A percentile compares a stretch with the other conserved stretches of the same genome.
Conservation (phyloP, 2,329 filamentous ascomycete species). For the Alternaria consortialis region DNA sequence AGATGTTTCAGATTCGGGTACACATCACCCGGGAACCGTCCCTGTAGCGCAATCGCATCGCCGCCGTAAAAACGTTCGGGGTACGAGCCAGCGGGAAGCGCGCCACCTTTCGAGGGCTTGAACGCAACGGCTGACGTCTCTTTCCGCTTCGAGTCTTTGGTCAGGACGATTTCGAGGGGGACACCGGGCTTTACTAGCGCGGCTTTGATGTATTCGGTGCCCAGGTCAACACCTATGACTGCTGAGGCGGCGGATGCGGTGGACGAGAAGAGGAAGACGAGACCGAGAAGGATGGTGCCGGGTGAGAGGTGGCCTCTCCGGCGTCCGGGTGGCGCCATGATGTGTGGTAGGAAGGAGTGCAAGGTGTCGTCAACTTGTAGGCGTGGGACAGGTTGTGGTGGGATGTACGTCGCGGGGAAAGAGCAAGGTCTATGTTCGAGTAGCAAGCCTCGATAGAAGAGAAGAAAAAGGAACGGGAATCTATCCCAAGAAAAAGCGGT, state of each 20-base stretch:
- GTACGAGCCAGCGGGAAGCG: slow-evolving; percentile 66
- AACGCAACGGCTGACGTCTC: slow-evolving; percentile 91
- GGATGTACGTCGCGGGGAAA: slow-evolving; percentile 34
- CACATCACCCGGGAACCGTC: slow-evolving; percentile 89
- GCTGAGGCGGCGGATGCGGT: slow-evolving; percentile 72
- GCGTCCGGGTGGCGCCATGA: slow-evolving; percentile 59
- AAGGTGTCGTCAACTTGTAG: slow-evolving; percentile 12
- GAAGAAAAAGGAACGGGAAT: slow-evolving; percentile 37
- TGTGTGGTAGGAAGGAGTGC: slow-evolving; percentile 34
- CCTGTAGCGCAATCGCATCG: slow-evolving; percentile 86
- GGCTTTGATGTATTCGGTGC: slow-evolving; percentile 97
- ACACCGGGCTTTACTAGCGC: slow-evolving; percentile 95
- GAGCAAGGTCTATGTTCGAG: slow-evolving; percentile 17
- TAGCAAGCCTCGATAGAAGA: slow-evolving; percentile 13
- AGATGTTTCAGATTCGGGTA: slow-evolving; percentile 94
- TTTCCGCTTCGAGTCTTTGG: slow-evolving; percentile 97
- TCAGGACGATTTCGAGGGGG: slow-evolving; percentile 95
- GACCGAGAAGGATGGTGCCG: slow-evolving; percentile 60
- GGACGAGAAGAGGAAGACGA: slow-evolving; percentile 63
- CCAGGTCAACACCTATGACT: slow-evolving; percentile 91
- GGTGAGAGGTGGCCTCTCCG: slow-evolving; percentile 53
- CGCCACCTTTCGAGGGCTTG: slow-evolving; percentile 78
- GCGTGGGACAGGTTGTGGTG: slow-evolving; percentile 24
- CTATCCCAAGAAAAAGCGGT: slow-evolving; percentile 31
- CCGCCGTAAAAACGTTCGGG: slow-evolving; percentile 92